Evolutionary conservation across 352 stramenopile species (phyloP).

Genomic region (Lagenidium sp.): DNA sequence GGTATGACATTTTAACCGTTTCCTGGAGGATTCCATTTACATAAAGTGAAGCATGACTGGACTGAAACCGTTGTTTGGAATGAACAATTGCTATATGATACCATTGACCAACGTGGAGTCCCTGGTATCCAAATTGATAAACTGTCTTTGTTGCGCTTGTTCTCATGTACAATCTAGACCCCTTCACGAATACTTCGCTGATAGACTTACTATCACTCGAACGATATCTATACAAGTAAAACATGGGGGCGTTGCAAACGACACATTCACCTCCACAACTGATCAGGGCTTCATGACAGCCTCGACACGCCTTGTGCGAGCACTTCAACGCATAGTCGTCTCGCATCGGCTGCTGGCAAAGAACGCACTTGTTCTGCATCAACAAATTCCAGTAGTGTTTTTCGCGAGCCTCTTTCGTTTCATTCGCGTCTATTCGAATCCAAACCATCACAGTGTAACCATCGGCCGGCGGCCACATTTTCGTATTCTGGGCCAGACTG

Average conservation of each 20-base stretch:
- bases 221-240: slow-evolving; percentile 64
- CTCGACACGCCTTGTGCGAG: slow-evolving; percentile 46
- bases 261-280: slow-evolving; percentile 52
- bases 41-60: slow-evolving; percentile 48
- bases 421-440: slow-evolving; percentile 48
- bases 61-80: slow-evolving; percentile 58
- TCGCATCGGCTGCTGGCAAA: slow-evolving; percentile 31
- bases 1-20: slow-evolving; percentile 60
- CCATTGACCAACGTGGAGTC: slow-evolving; percentile 31
- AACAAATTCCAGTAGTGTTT: slow-evolving; percentile 49
- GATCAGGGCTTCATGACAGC: slow-evolving; percentile 42
- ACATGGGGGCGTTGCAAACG: slow-evolving; percentile 63
- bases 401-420: slow-evolving; percentile 55
- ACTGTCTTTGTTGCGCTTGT: slow-evolving; percentile 34
- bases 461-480: slow-evolving; percentile 52
- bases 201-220: slow-evolving; percentile 63
- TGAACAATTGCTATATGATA: slow-evolving; percentile 51
- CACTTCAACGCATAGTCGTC: slow-evolving; percentile 61
- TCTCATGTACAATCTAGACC: slow-evolving; percentile 52
- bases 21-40: slow-evolving; percentile 59
- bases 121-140: slow-evolving; percentile 46
- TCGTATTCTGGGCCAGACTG: slow-evolving; percentile 26
- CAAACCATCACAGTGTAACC: slow-evolving; percentile 56
- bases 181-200: slow-evolving; percentile 56
- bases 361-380: slow-evolving; percentile 44